These are phyloP conservation scores for Myriosclerotinia curreyana DNA, from an alignment of 2,329 filamentous ascomycete species.

Conservation along the genomic window DNA sequence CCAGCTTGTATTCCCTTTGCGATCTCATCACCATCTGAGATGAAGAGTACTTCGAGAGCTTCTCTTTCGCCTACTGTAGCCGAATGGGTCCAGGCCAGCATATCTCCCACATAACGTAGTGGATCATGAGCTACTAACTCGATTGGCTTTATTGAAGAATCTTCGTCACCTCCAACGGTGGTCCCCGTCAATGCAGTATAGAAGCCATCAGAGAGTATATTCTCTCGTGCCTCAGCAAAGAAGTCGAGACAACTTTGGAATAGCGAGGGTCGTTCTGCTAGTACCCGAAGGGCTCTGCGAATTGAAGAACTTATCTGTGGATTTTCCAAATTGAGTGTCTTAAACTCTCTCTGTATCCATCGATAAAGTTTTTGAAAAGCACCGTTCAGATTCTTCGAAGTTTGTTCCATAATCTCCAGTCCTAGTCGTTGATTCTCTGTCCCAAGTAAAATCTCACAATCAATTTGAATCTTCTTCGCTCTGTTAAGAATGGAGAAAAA, in stretches of 20 bases:
- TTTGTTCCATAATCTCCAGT: conserved; percentile 87
- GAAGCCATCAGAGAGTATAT: conserved; percentile 84
- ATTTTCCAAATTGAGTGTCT: conserved; percentile 86
- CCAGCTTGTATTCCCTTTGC: conserved; percentile 77
- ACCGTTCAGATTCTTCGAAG: conserved; percentile 78
- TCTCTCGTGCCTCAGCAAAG: conserved; percentile 86
- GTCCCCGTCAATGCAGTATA: conserved; percentile 81
- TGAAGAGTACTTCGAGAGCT: conserved; percentile 85
- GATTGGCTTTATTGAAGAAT: conserved; percentile 76
- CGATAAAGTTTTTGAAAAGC: conserved; percentile 95
- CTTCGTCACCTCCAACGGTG: conserved; percentile 54
- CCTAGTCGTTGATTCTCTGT: conserved; percentile 87
- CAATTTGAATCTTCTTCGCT: conserved; percentile 81
- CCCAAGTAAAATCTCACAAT: conserved; percentile 85
- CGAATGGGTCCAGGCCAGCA: conserved; percentile 96
- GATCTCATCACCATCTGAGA: conserved; percentile 86
- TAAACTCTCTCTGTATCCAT: conserved; percentile 94
- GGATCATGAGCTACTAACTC: conserved; percentile 91
- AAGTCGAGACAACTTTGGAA: conserved; percentile 93
- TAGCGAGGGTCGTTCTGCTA: conserved; percentile 83
- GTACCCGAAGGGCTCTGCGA: conserved; percentile 74
- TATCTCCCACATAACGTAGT: conserved; percentile 88
- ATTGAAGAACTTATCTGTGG: conserved; percentile 87
- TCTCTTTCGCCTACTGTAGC: conserved; percentile 91
- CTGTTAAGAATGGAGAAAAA: conserved; percentile 78